Evolutionary conservation across 1,284 basidiomycete genomes (phyloP), one percentile per base, ranked within the genome.

Genomic region (Schizophyllum amplum): DNA sequence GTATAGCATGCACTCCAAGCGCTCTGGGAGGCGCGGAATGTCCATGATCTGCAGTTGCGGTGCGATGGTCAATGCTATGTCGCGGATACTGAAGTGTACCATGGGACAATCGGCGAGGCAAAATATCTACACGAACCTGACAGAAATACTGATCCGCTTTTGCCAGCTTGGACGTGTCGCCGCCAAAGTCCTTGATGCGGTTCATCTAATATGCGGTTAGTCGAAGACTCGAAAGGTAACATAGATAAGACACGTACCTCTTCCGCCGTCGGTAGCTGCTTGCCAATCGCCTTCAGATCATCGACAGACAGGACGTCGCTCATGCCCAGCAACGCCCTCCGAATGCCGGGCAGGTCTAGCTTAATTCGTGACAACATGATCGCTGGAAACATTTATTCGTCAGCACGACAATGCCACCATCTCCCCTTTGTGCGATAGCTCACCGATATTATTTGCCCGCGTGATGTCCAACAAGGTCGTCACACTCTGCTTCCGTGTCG

Each of bases 71-170:
- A 61, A 49, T 21, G n/a, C n/a, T n/a, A n/a, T n/a, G 2, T 5
- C 53, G 54, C n/a, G 24, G 22, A n/a, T n/a, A n/a, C n/a, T n/a
- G n/a, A n/a, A n/a, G n/a, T 2, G 15, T 51, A 42, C 21, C 17
- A 53, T 54, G 21, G 54, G 46, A 42, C 24, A 46, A 17, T 15
- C 5, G n/a, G 49, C 49, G 13, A 4, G n/a, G n/a, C n/a, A n/a
- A n/a, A n/a, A n/a, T n/a, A n/a, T n/a, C n/a, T n/a, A n/a, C n/a
- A n/a, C n/a, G n/a, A 58, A 89, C 90, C 76, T 90, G 82, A 57
- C 76, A 75, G 66, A 94, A 90, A 71, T 90, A 95, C 66, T 87
- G 87, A 67, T 97, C 94, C 20, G 91, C 85, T 64, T 90, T 91
- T 4, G 89, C 82, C 4, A 93, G 76, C 68, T 87, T 86, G 57